These are phyloP conservation scores for Scheffersomyces stambukii DNA, from an alignment of 1,139 yeast species.

Conservation along the genomic window DNA sequence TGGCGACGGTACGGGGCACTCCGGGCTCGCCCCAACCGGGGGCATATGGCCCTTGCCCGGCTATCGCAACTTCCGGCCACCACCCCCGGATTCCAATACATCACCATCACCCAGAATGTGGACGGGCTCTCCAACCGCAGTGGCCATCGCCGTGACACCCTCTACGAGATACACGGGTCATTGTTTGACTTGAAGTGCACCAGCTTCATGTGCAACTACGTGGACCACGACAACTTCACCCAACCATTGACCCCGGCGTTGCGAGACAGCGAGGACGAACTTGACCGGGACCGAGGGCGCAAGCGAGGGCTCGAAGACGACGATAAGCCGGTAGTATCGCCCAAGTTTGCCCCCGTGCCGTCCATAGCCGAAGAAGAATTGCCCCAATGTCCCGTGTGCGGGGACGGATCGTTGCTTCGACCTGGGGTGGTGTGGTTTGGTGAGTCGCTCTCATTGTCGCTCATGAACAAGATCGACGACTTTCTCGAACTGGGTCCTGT, in stretches of 20 bases:
- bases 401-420: slow-evolving; percentile 48
- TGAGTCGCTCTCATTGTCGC: slow-evolving; percentile 65
- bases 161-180: slow-evolving; percentile 76
- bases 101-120: slow-evolving; percentile 78
- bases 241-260: slow-evolving; percentile 66
- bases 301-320: slow-evolving; percentile 11
- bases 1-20: slow-evolving; percentile 64
- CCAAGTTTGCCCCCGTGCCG: slow-evolving; percentile 46
- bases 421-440: slow-evolving; percentile 97
- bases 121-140: slow-evolving; percentile 73
- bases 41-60: slow-evolving; percentile 66
- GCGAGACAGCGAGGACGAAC: slow-evolving; percentile 33
- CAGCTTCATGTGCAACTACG: slow-evolving; percentile 63
- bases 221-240: slow-evolving; percentile 45
- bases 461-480: slow-evolving; percentile 63
- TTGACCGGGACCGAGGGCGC: slow-evolving; percentile 14
- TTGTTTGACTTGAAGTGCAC: slow-evolving; percentile 73
- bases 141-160: slow-evolving; percentile 46
- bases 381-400: slow-evolving; percentile 78
- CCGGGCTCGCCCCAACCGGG: slow-evolving; percentile 64
- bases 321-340: slow-evolving; percentile 21
- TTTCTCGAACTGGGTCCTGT: slow-evolving; percentile 58
- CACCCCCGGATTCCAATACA: slow-evolving; percentile 23
- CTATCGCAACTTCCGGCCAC: slow-evolving; percentile 22
- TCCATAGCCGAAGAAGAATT: slow-evolving; percentile 47